Evolutionary conservation across 768 basidiomycete species (phyloP), one percentile per base, ranked within the genome.

Genomic region (Asterophora lycoperdoides): DNA sequence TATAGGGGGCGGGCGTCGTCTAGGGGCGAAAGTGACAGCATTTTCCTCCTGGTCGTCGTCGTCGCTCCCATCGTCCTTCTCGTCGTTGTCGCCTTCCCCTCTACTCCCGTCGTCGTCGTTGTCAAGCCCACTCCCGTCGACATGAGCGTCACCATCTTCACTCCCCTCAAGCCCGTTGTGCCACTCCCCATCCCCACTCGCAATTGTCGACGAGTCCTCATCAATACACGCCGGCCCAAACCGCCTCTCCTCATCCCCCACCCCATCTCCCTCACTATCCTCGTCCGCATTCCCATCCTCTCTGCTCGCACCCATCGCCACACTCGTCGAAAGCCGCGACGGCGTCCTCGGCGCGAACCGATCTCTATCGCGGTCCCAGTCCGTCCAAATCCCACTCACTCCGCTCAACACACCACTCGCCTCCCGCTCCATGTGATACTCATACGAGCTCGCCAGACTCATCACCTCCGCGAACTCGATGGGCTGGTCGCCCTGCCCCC

Each of bases 141-240:
- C 53, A 4, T 58, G 50, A 8, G 52, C 57, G 5, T 60, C 53
- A 8, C 69, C 71, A 17, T 72, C 72, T 3, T 65, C 70, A 38
- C 63, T 65, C 14, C 28, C 42, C n/a, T 45, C 14, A n/a, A 17
- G 18, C 7, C 42, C 42, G n/a, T 43, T 43, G 18, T 33, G 42
- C 42, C 42, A 43, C 29, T 33, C 42, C 30, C 42, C 53, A 41
- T 51, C 52, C n/a, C 71, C 78, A 20, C 76, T 77, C 26, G 78
- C 79, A 30, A 80, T 64, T 28, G 77, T 73, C 57, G 77, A 74
- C 29, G 76, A 75, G 49, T 78, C 77, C 23, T 78, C 77, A 54
- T 78, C 73, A 36, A 72, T 66, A 32, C 53, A 64, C 29, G 64
- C 56, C 8, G 58, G 58, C 2, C 64, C 65, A 45, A 59, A 63